phyloP scores from a whole-genome alignment of 441 rosid genomes.

The Gossypium davidsonii region DNA sequence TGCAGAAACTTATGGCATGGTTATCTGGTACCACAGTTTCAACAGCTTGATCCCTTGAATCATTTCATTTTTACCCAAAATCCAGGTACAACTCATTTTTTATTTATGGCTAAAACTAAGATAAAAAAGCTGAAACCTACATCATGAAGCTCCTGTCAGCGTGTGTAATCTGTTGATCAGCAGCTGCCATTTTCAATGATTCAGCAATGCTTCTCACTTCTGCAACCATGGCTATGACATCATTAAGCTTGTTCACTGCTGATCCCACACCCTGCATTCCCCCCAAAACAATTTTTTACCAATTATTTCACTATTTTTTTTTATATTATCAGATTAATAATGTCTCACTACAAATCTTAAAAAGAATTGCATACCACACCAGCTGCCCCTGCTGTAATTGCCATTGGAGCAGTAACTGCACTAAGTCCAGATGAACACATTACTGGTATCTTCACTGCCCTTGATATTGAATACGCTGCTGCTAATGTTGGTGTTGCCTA shows the following conservation, averaged over 20 bases:
- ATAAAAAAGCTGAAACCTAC: neutral
- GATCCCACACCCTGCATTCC: constrained; percentile 46
- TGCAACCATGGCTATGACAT: constrained; percentile 58
- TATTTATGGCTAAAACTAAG: neutral
- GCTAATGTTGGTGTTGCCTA: constrained; percentile 64
- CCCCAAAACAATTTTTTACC: neutral
- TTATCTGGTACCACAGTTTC: too few relatives aligned
- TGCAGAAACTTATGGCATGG: too few relatives aligned
- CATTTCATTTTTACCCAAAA: too few relatives aligned
- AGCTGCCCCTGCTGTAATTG: constrained; percentile 57
- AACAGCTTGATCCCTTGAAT: too few relatives aligned
- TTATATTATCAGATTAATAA: neutral
- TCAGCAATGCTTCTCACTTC: constrained; percentile 49
- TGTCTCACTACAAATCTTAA: neutral
- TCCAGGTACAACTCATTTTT: neutral
- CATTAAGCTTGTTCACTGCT: constrained; percentile 55
- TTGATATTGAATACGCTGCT: constrained; percentile 55
- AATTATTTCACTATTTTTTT: neutral
- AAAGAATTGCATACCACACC: constrained; percentile 46
- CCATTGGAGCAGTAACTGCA: constrained; percentile 65
- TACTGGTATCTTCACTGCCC: constrained; percentile 53
- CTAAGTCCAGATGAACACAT: constrained; percentile 63
- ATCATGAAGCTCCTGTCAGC: constrained; percentile 16
- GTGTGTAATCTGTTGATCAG: neutral
- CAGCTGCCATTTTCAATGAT: constrained; percentile 26